Conservation (phyloP, 169 alveolate species). For the Cryptosporidium sp. region DNA sequence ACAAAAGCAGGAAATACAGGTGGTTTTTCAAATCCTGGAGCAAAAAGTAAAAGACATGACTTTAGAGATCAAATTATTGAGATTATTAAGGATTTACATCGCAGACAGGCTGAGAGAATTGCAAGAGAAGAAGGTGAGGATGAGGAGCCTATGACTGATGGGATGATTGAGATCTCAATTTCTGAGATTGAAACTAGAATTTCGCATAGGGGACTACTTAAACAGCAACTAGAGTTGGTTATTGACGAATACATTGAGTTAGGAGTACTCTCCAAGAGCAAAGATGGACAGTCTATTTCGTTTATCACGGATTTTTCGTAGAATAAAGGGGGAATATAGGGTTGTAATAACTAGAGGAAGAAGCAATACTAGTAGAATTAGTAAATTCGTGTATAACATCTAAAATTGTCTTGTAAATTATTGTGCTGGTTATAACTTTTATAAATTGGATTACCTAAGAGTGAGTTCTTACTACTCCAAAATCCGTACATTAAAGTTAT, state of each 20-base stretch:
- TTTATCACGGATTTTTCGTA: conserved; percentile 50
- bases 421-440: neutral
- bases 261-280: conserved; percentile 82
- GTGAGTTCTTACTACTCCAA: conserved; percentile 34
- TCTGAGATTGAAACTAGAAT: conserved; percentile 58
- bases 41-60: conserved; percentile 77
- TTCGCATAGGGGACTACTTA: conserved; percentile 52
- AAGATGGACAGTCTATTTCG: conserved; percentile 75
- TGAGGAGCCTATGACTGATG: conserved; percentile 76
- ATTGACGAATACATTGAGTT: conserved; percentile 83
- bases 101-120: conserved; percentile 85
- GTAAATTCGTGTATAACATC: conserved; percentile 25
- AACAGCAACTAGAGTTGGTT: conserved; percentile 73
- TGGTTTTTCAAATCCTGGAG: conserved; percentile 75
- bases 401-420: neutral
- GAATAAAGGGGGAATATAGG: neutral
- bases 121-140: conserved; percentile 81
- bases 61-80: conserved; percentile 85
- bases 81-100: conserved; percentile 81
- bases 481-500: conserved; percentile 38
- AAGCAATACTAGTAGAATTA: neutral
- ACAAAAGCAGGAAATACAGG: conserved; percentile 79
- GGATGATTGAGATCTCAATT: conserved; percentile 79
- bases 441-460: neutral
- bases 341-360: neutral